Evolutionary conservation across 1,284 basidiomycete species (phyloP), one percentile per base, ranked within the genome.

Genomic region (Austroboletus sp.): DNA sequence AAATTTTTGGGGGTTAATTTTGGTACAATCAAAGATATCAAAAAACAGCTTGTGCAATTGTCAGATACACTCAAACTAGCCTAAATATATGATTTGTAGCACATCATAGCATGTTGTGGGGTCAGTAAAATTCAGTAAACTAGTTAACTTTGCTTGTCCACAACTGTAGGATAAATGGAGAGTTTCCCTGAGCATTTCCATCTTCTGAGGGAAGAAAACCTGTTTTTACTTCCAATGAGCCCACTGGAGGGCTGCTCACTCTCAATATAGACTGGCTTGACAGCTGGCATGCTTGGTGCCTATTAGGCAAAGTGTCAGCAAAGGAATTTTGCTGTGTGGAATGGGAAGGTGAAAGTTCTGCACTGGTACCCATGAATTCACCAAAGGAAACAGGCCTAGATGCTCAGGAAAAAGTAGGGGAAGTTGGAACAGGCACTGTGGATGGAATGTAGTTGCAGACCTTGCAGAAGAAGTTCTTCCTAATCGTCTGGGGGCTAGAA

Each of bases 401-500:
- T 26, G 76, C 69, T 12, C 70, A 67, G 0, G 74, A 71, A 8
- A 74, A 71, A 9, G 77, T 72, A 1, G 66, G 65, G 0, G 71
- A 69, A 6, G 67, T 62, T 1, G 75, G 71, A 26, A 76, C 69
- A n/a, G 72, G 65, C 32, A 77, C 70, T 9, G 73, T 71, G 15
- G 73, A 68, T 2, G 76, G 76, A 15, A 80, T 72, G 43, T 78
- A 79, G 50, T 63, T 72, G 39, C 74, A 71, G 27, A 79, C 63
- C 2, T 73, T 68, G 16, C 72, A 70, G 12, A 77, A 77, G 53
- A 78, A 67, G 29, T 66, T 66, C 57, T 78, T 72, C 12, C 78
- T 65, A 45, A 73, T 67, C 0, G 76, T 70, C 4, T 70, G 70
- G 52, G 71, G 70, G 38, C 77, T 73, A 60, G 37, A 50, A 49